Evolutionary conservation across 768 basidiomycete species (phyloP).

Genomic region (Kondoa subrosea): DNA sequence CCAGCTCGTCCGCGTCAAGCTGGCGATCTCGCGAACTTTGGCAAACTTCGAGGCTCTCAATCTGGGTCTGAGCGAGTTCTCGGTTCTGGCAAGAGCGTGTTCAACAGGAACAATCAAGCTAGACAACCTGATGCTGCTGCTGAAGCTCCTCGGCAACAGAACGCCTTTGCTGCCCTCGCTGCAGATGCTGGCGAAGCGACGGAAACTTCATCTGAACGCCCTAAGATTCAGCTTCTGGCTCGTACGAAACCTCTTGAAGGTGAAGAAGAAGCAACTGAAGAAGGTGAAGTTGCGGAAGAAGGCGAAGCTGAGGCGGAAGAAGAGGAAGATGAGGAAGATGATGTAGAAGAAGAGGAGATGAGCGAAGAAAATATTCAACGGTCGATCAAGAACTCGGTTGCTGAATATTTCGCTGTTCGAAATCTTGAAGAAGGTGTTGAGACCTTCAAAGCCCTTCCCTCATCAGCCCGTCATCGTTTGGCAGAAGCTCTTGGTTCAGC

Average conservation of each 20-base stretch:
- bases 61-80: constrained; percentile 38
- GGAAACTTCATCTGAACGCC: constrained; percentile 8
- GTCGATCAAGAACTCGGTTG: constrained; percentile 7
- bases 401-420: constrained; percentile 61
- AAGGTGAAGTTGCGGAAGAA: constrained; percentile 40
- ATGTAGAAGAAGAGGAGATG: constrained; percentile 55
- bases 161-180: constrained; percentile 39
- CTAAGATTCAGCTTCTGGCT: constrained; percentile 19
- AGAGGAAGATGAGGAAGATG: constrained; percentile 36
- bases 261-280: constrained; percentile 32
- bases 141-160: constrained; percentile 33
- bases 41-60: constrained; percentile 56
- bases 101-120: constrained; percentile 53
- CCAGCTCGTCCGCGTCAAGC: constrained; percentile 54
- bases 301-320: constrained; percentile 39
- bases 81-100: constrained; percentile 67
- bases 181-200: constrained; percentile 36
- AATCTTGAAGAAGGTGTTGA: constrained; percentile 72
- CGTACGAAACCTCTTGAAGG: constrained; percentile 17
- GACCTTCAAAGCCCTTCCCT: constrained; percentile 61
- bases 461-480: constrained; percentile 46
- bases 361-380: constrained; percentile 35
- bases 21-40: constrained; percentile 71
- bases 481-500: constrained; percentile 57
- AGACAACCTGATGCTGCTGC: constrained; percentile 47